Percentiles rank a stretch among this genome's conserved stretches.
These are phyloP conservation scores for Ascochyta rabiei DNA, from an alignment of 2,329 filamentous ascomycete genomes.

Conservation along the genomic window DNA sequence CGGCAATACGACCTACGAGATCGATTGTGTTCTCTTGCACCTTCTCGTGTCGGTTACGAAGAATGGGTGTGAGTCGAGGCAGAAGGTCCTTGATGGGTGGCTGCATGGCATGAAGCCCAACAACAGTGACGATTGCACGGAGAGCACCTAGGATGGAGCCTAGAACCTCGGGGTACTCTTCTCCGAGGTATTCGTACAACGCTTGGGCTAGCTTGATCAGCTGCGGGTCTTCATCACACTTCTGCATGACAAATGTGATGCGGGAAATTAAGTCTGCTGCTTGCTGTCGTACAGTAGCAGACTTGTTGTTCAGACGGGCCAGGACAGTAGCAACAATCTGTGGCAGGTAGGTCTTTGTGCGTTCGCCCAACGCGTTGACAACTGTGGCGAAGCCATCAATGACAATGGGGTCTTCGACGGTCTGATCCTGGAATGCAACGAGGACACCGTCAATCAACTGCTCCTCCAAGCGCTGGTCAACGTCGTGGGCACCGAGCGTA, in stretches of 20 bases:
- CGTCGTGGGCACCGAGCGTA: constrained; percentile 89
- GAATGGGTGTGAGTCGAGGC: constrained; percentile 93
- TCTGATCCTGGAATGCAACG: constrained; percentile 97
- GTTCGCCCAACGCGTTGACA: constrained; percentile 89
- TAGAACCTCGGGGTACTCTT: constrained; percentile 97
- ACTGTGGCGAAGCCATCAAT: constrained; percentile 98
- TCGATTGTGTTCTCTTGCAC: constrained; percentile 99
- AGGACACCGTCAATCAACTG: constrained; percentile 93
- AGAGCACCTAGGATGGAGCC: constrained; percentile 95
- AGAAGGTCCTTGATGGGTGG: constrained; percentile 96
- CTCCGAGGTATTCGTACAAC: constrained; percentile 96
- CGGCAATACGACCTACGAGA: constrained; percentile 94
- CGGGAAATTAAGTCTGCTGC: constrained; percentile 95
- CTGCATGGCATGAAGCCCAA: constrained; percentile 98
- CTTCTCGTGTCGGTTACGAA: constrained; percentile 98
- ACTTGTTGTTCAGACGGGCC: constrained; percentile 97
- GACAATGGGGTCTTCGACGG: constrained; percentile 92
- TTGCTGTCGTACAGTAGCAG: constrained; percentile 93
- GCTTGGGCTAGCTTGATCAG: constrained; percentile 96
- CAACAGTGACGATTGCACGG: constrained; percentile 94
- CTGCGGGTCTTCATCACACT: constrained; percentile 93
- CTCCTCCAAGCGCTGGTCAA: constrained; percentile 90
- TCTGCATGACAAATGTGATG: constrained; percentile 98
- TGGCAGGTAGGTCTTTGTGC: constrained; percentile 94
- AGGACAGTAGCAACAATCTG: constrained; percentile 97